Conservation (phyloP, 2,329 filamentous ascomycete genomes). For the Fusarium annulatum region DNA sequence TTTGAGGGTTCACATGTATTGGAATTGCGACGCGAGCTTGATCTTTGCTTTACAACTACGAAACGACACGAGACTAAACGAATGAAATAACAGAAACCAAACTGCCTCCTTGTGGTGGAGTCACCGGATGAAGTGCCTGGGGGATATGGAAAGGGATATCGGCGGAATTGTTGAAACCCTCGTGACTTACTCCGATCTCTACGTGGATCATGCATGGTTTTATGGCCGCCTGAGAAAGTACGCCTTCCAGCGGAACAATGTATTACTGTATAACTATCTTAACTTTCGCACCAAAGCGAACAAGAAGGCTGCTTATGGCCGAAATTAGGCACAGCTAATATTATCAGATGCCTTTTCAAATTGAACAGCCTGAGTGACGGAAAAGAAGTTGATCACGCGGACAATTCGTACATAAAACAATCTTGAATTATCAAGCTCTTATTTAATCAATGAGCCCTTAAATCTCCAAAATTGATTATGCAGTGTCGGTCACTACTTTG, state of each 20-base stretch:
- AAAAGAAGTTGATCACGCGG: not conserved
- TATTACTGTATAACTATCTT: slow-evolving; percentile 48
- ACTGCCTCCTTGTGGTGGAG: not conserved
- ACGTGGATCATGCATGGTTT: slow-evolving; percentile 35
- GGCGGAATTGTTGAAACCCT: slow-evolving; percentile 42
- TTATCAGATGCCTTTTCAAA: not conserved
- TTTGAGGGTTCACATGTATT: slow-evolving; percentile 37
- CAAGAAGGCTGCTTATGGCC: slow-evolving; percentile 18
- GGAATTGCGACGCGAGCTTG: slow-evolving; percentile 28
- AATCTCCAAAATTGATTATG: not conserved
- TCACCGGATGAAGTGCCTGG: slow-evolving; percentile 6
- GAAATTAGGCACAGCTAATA: slow-evolving; percentile 13
- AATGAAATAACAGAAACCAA: slow-evolving; percentile 36
- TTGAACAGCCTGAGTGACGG: not conserved
- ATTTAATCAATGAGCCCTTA: not conserved
- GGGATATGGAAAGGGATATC: slow-evolving; percentile 18
- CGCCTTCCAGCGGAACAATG: slow-evolving; percentile 38
- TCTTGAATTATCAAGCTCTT: slow-evolving; percentile 4
- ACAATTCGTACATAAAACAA: not conserved
- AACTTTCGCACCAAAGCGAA: slow-evolving; percentile 22
- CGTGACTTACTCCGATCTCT: slow-evolving; percentile 43
- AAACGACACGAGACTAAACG: slow-evolving; percentile 46
- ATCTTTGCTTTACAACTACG: slow-evolving; percentile 34
- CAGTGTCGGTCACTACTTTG: slow-evolving; percentile 17
- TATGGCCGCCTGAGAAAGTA: slow-evolving; percentile 27